Base-by-base conservation (phyloP, 345 rosid genomes). In the Raphanus sativus region DNA sequence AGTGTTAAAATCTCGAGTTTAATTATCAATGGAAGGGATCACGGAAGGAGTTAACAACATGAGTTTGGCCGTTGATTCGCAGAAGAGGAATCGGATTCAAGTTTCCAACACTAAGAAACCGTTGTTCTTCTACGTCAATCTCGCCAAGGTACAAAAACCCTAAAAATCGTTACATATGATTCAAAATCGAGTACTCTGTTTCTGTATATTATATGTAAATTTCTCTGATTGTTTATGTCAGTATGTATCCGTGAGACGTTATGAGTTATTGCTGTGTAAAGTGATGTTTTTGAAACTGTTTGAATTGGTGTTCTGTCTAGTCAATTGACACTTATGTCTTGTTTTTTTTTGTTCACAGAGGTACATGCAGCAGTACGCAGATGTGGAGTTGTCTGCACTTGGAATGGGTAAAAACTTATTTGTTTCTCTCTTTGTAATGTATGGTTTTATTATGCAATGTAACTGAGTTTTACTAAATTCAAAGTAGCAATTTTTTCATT, bases 31-130 rank as follows among this genome's bases (percentile, higher is more conserved):
- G 95, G 98, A 93, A 85, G 94, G 86, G 67, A 84, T 93, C 50
- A 84, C 89, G 11, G 89, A 89, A 69, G 94, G 93, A 65, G 86
- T 91, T 4, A 84, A 83, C 83, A 85, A 73, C 86, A 80, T 93
- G 68, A 83, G 61, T 79, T 56, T 91, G 62, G 74, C 69, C 6
- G 89, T 76, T 36, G 94, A 88, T 78, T 70, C 73, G 24, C 81
- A 66, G 82, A 91, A 86, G 92, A 91, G 87, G 88, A 93, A 93
- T 67, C 89, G 97, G 63, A 91, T 93, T 86, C 97, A 93, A 55
- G 98, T 93, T 73, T 93, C 98, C 69, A 91, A 93, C 86, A 93
- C 95, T 77, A 93, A 93, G 86, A 93, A 89, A 62, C 98, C 98
- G 30, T 77, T 93, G 83, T 93, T 93, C 82, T 93, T 93, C 86